Base-by-base conservation (phyloP, 768 basidiomycete genomes). In the Sistotremastrum niveocremeum region DNA sequence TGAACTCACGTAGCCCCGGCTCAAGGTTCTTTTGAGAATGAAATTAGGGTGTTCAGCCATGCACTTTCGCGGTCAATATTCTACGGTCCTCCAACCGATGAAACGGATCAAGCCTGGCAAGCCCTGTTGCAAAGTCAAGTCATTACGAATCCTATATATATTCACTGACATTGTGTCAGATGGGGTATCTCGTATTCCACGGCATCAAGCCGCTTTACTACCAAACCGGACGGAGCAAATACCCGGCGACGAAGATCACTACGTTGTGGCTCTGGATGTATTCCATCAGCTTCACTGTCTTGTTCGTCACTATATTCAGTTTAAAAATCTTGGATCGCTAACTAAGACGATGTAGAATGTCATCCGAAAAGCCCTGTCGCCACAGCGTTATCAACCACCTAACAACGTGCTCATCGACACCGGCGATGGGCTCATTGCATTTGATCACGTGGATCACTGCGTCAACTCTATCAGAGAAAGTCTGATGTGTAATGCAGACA, bases 261-360 rank as follows among this genome's bases (percentile, higher is more conserved):
- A 52, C 41, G 49, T 59, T 9, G 51, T 48, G 6, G 49, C 44
- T 4, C 39, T 57, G 3, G 59, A 60, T 12, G 57, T 60, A 3
- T 60, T 60, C 44, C 59, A 60, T 44, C 50, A 58, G 37, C 44
- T 60, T 4, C 59, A 60, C 42, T 56, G 57, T 40, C 40, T 60
- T n/a, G 58, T 58, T 20, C 5, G 51, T 51, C n/a, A 6, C 28
- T 30, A n/a, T 11, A 11, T 7, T 37, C 38, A 7, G 9, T 9
- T 2, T 2, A 32, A 41, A 30, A 2, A 44, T 44, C 1, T 9
- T 2, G 30, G 4, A 34, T 6, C 34, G 4, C 33, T 10, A 9
- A n/a, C 9, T 1, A 37, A 7, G 8, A n/a, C 37, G 5, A 2
- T 38, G 3, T 12, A 37, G 43, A 45, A 45, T 12, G 37, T 45